Conservation (phyloP, 208 protist species). For the Wallacemonas sp. region DNA sequence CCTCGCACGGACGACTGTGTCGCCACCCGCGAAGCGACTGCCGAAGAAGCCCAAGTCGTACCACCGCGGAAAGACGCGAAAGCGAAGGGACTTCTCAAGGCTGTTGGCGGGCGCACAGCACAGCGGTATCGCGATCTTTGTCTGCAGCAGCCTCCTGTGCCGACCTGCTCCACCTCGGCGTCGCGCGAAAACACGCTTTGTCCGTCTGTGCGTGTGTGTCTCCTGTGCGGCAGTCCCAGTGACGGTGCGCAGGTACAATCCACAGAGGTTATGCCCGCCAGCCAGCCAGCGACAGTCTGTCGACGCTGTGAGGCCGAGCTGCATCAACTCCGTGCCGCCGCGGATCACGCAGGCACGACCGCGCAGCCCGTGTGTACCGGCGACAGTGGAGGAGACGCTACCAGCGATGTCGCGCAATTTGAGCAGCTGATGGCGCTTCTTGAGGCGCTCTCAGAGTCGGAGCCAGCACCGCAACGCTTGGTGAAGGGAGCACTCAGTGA, state of each 20-base stretch:
- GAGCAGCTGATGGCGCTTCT: background rate
- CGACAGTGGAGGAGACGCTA: too few species aligned
- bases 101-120: slow-evolving; percentile 21
- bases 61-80: too few species aligned
- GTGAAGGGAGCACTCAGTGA: slow-evolving; percentile 1
- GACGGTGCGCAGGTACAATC: background rate
- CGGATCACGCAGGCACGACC: background rate
- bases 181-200: too few species aligned
- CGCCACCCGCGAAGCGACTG: too few species aligned
- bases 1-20: background rate
- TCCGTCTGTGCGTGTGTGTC: background rate
- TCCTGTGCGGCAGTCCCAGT: background rate
- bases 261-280: background rate
- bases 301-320: background rate
- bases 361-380: too few species aligned
- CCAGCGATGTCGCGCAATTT: too few species aligned
- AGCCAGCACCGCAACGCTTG: background rate
- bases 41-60: too few species aligned
- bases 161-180: too few species aligned
- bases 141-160: background rate
- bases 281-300: background rate
- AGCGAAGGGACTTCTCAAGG: too few species aligned
- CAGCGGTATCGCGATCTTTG: slow-evolving; percentile 25
- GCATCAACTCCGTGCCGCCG: background rate
- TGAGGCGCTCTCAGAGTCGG: background rate